phyloP scores from a whole-genome alignment of 495 filamentous ascomycete genomes.

The Collariella sp. region DNA sequence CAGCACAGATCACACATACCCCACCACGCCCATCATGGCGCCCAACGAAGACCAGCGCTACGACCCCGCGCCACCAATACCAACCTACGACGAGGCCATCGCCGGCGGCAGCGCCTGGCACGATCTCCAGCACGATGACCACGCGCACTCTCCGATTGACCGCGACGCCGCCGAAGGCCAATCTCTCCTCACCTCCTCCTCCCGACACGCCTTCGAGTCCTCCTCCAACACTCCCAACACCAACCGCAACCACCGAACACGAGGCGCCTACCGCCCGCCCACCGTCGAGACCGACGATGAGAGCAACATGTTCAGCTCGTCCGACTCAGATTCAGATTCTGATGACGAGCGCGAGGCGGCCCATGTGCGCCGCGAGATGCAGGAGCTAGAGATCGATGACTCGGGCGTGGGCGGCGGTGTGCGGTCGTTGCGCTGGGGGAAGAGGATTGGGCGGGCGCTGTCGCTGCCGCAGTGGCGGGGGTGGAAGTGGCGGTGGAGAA shows the following conservation, averaged over 20 bases:
- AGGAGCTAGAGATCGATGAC: conserved; percentile 85
- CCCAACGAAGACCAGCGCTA: conserved; percentile 41
- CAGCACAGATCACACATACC: not conserved
- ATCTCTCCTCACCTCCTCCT: conserved; percentile 46
- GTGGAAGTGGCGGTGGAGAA: conserved; percentile 39
- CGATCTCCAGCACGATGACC: conserved; percentile 11
- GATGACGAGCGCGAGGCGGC: conserved; percentile 36
- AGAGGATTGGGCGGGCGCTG: conserved; percentile 38
- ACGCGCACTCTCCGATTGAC: conserved; percentile 31
- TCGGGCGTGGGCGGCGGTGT: conserved; percentile 40
- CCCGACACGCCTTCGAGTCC: conserved; percentile 25
- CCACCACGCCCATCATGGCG: conserved; percentile 31
- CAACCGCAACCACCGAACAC: conserved; percentile 26
- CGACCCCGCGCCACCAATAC: conserved; percentile 68
- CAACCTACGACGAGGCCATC: conserved; percentile 87
- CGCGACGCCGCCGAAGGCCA: conserved; percentile 41
- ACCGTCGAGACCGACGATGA: conserved; percentile 60
- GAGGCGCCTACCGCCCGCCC: conserved; percentile 60
- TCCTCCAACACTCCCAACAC: conserved; percentile 20
- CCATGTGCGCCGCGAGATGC: conserved; percentile 70
- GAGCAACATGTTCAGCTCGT: conserved; percentile 26
- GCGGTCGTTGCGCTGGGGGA: conserved; percentile 38
- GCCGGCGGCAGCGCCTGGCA: conserved; percentile 30
- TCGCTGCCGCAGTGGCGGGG: conserved; percentile 42
- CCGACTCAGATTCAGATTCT: conserved; percentile 32